Percentiles rank a stretch among this genome's conserved stretches.
Conservation (phyloP, 1,284 basidiomycete genomes). For the Crocinoboletus sp. region DNA sequence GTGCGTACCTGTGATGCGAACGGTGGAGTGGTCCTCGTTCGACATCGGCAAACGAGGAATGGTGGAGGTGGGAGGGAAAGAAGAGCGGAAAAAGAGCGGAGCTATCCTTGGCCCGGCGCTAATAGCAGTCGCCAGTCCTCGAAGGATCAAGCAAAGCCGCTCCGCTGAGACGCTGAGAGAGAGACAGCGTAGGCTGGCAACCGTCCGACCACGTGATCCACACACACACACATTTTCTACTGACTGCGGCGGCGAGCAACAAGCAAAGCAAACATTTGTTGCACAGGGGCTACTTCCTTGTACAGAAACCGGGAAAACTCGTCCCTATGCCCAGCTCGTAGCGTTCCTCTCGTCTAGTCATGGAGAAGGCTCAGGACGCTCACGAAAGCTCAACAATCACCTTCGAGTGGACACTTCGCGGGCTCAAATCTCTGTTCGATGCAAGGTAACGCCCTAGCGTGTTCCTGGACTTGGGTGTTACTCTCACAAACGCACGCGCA, state of each 20-base stretch:
- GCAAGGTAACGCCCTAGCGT: conserved; percentile 41
- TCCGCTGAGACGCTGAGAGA: too few species aligned
- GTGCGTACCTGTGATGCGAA: conserved; percentile 28
- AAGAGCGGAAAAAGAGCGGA: neutral
- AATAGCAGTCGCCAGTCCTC: too few species aligned
- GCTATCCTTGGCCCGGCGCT: neutral
- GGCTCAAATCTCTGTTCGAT: conserved; percentile 68
- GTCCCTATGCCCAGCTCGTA: conserved; percentile 17
- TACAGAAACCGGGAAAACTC: neutral
- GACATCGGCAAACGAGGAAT: too few species aligned
- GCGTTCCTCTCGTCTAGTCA: too few species aligned
- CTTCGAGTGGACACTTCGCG: conserved; percentile 74
- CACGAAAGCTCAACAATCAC: conserved; percentile 58
- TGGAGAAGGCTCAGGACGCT: conserved; percentile 26
- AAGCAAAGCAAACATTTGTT: too few species aligned
- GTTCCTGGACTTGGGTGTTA: neutral
- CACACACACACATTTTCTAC: too few species aligned
- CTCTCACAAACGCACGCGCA: conserved; percentile 18
- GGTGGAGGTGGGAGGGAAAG: too few species aligned
- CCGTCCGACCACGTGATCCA: too few species aligned
- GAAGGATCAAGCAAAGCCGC: too few species aligned
- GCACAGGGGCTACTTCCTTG: too few species aligned
- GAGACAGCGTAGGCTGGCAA: too few species aligned
- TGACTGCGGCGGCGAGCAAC: too few species aligned
- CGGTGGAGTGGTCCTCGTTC: conserved; percentile 11